phyloP scores from a whole-genome alignment of 768 basidiomycete genomes.

The Baorangia bicolor region DNA sequence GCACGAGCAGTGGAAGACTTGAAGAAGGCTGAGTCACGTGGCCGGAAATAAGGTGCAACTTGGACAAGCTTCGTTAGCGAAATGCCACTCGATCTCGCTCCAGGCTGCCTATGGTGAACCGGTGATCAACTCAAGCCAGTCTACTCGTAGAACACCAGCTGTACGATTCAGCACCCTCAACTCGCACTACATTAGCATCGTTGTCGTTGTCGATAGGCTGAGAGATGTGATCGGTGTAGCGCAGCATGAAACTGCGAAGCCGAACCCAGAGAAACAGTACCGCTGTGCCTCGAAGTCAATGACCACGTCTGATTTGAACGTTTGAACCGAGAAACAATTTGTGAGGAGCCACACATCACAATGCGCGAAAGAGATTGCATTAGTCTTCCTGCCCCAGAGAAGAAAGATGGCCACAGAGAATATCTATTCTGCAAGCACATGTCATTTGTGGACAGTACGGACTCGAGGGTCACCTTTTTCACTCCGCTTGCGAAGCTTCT shows the following conservation, averaged over 20 bases:
- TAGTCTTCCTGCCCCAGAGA: background rate
- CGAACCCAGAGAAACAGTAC: background rate
- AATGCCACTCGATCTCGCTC: background rate
- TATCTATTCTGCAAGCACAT: slow-evolving; percentile 18
- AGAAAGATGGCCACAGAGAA: background rate
- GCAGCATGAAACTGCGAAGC: background rate
- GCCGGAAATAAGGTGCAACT: background rate
- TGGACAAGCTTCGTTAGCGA: background rate
- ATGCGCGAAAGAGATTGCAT: background rate
- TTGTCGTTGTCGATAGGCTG: background rate
- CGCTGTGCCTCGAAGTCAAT: background rate
- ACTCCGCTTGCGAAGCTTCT: slow-evolving; percentile 78
- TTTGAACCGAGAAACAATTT: background rate
- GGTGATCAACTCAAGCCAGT: background rate
- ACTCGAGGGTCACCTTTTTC: slow-evolving; percentile 80
- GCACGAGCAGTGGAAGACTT: background rate
- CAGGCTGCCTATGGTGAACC: background rate
- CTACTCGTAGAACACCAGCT: background rate
- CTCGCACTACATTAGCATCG: background rate
- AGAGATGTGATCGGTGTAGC: background rate
- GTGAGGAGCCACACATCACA: background rate
- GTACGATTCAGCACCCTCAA: background rate
- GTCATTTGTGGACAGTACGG: slow-evolving; percentile 48
- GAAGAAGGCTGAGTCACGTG: slow-evolving; percentile 15
- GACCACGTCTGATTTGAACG: background rate